Evolutionary conservation across 2,329 filamentous ascomycete genomes (phyloP).

Genomic region (Phaeosphaeria sp.): DNA sequence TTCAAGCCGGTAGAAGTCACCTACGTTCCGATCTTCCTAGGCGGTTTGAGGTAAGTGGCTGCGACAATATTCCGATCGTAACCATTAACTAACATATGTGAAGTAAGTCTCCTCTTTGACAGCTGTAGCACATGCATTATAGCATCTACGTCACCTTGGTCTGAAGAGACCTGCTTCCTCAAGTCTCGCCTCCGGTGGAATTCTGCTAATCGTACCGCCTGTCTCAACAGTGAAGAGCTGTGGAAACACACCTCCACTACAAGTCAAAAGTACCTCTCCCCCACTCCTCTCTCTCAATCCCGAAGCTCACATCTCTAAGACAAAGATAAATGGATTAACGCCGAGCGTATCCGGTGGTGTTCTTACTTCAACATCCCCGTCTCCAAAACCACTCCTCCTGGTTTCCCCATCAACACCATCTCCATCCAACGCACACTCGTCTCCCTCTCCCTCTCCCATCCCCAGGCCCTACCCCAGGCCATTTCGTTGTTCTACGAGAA

Average conservation of each 20-base stretch:
- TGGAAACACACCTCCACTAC: slow-evolving; percentile 61
- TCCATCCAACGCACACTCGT: slow-evolving; percentile 60
- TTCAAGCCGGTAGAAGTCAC: slow-evolving; percentile 63
- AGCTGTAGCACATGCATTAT: too few species aligned
- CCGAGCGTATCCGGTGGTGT: slow-evolving; percentile 63
- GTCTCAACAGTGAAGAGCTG: slow-evolving; percentile 65
- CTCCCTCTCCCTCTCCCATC: slow-evolving; percentile 54
- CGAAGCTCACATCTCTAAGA: slow-evolving; percentile 49
- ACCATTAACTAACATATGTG: too few species aligned
- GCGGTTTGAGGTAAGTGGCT: too few species aligned
- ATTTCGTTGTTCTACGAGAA: slow-evolving; percentile 58
- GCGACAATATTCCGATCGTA: too few species aligned
- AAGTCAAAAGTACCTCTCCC: slow-evolving; percentile 59
- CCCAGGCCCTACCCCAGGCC: slow-evolving; percentile 49
- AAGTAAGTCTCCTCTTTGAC: too few species aligned
- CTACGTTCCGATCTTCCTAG: slow-evolving; percentile 66
- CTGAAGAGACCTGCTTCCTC: too few species aligned
- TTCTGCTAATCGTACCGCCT: too few species aligned
- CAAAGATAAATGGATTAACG: slow-evolving; percentile 64
- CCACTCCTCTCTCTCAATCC: not conserved
- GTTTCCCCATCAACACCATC: slow-evolving; percentile 63
- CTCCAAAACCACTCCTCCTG: slow-evolving; percentile 49
- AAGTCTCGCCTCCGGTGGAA: too few species aligned
- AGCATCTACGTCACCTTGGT: too few species aligned
- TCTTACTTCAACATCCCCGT: slow-evolving; percentile 63